These are phyloP conservation scores for Scopulariopsis brevicaulis DNA, from an alignment of 2,329 filamentous ascomycete genomes.

Conservation along the genomic window DNA sequence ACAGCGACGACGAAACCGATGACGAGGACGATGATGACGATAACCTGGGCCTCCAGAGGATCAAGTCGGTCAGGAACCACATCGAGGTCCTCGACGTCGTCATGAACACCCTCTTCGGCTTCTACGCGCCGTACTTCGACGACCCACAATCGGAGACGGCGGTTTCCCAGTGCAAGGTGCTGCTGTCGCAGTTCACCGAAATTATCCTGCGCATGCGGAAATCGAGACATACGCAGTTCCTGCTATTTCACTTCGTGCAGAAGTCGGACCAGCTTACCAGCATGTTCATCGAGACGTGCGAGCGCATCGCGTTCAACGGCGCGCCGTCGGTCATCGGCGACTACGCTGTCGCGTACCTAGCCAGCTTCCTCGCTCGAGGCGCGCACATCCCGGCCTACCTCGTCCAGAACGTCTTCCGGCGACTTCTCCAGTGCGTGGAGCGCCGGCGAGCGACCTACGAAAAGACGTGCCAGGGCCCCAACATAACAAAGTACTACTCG, in stretches of 20 bases:
- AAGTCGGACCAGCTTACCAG: conserved; percentile 65
- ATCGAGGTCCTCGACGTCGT: conserved; percentile 87
- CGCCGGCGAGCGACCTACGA: conserved; percentile 64
- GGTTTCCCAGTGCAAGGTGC: conserved; percentile 62
- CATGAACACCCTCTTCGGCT: conserved; percentile 75
- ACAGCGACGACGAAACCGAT: conserved; percentile 61
- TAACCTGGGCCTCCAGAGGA: conserved; percentile 29
- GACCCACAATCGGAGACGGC: conserved; percentile 58
- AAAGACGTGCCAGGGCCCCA: conserved; percentile 65
- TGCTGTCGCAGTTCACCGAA: conserved; percentile 76
- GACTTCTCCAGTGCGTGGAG: conserved; percentile 69
- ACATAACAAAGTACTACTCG: conserved; percentile 69
- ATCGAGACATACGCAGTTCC: conserved; percentile 87
- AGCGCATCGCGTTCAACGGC: conserved; percentile 30
- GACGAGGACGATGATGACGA: conserved; percentile 56
- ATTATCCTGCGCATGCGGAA: conserved; percentile 86
- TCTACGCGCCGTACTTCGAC: conserved; percentile 65
- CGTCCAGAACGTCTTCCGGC: conserved; percentile 72
- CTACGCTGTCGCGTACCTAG: conserved; percentile 81
- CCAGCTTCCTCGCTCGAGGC: conserved; percentile 86
- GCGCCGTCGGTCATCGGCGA: conserved; percentile 67
- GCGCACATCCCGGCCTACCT: conserved; percentile 65
- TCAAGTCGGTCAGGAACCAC: conserved; percentile 66
- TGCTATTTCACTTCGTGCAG: conserved; percentile 93
- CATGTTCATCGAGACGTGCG: conserved; percentile 40